A percentile compares a stretch with the other conserved stretches of the same genome.
Evolutionary conservation across 768 basidiomycete species (phyloP).

Genomic region (Auricularia auricula-judae): DNA sequence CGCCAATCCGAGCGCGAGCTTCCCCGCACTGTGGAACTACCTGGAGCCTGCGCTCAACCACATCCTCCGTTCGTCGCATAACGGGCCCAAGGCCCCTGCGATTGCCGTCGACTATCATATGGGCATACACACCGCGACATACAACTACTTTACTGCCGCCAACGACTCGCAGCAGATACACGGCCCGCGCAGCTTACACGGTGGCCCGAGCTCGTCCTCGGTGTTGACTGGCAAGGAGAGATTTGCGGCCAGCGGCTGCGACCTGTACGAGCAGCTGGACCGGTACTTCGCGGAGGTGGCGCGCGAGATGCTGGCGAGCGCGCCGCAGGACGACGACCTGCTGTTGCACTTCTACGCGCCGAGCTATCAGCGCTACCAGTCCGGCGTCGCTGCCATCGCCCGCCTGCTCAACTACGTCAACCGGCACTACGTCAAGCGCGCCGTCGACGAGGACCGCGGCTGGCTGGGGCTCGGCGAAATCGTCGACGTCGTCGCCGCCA

Average conservation of each 20-base stretch:
- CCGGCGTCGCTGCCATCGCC: constrained; percentile 56
- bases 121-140: constrained; percentile 71
- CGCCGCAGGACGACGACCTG: constrained; percentile 53
- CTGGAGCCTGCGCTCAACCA: constrained; percentile 66
- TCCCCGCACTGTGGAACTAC: constrained; percentile 65
- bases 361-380: constrained; percentile 57
- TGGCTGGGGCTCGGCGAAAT: constrained; percentile 64
- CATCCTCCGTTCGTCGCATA: constrained; percentile 59
- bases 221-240: constrained; percentile 10
- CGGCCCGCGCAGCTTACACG: background rate
- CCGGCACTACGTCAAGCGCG: constrained; percentile 63
- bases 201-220: too few relatives aligned
- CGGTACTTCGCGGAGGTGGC: constrained; percentile 53
- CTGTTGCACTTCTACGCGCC: constrained; percentile 63
- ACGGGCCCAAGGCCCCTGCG: constrained; percentile 52
- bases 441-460: constrained; percentile 66
- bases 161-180: constrained; percentile 7
- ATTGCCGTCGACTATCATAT: constrained; percentile 65
- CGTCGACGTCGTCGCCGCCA: constrained; percentile 47
- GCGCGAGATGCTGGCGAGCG: constrained; percentile 49
- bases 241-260: constrained; percentile 37
- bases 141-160: constrained; percentile 53
- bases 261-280: constrained; percentile 66
- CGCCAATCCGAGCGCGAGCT: constrained; percentile 62
- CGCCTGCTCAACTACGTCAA: constrained; percentile 66